A percentile compares a stretch with the other conserved stretches of the same genome.
These are phyloP conservation scores for Xylariomycetidae sp. DNA, from an alignment of 2,329 filamentous ascomycete species.

Conservation along the genomic window DNA sequence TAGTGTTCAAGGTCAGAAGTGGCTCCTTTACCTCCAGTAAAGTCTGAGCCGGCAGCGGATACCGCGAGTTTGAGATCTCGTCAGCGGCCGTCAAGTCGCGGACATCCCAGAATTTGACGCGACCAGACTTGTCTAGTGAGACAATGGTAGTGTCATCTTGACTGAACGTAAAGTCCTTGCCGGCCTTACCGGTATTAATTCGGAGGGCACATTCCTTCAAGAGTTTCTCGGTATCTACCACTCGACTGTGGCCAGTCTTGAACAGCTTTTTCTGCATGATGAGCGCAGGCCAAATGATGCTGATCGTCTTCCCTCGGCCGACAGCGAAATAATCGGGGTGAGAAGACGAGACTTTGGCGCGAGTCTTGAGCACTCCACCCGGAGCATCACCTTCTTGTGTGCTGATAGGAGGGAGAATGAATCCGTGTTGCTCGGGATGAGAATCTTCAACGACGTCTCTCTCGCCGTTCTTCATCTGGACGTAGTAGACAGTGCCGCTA, in stretches of 20 bases:
- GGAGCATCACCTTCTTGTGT: slow-evolving; percentile 86
- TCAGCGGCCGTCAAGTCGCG: slow-evolving; percentile 62
- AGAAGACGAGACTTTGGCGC: slow-evolving; percentile 81
- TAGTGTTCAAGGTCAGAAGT: slow-evolving; percentile 80
- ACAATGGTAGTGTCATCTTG: slow-evolving; percentile 93
- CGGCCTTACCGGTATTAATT: slow-evolving; percentile 95
- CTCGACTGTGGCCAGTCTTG: slow-evolving; percentile 58
- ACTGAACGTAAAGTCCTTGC: slow-evolving; percentile 97
- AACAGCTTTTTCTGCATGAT: slow-evolving; percentile 60
- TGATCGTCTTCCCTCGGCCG: slow-evolving; percentile 91
- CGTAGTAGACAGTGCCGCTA: slow-evolving; percentile 96
- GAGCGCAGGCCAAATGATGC: slow-evolving; percentile 71
- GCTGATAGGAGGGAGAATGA: slow-evolving; percentile 82
- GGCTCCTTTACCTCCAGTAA: slow-evolving; percentile 79
- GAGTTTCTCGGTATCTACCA: slow-evolving; percentile 83
- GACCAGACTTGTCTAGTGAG: slow-evolving; percentile 92
- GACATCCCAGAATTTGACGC: slow-evolving; percentile 98
- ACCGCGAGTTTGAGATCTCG: slow-evolving; percentile 45
- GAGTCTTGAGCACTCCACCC: slow-evolving; percentile 90
- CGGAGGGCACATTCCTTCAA: slow-evolving; percentile 82
- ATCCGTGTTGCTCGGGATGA: slow-evolving; percentile 77
- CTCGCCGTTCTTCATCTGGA: slow-evolving; percentile 69
- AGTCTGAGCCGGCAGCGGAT: slow-evolving; percentile 48
- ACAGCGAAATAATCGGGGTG: slow-evolving; percentile 95
- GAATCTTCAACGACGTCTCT: slow-evolving; percentile 76